Percentiles rank a stretch among this genome's conserved stretches.
These are phyloP conservation scores for Globisporangium uncinulatum DNA, from an alignment of 352 stramenopile species.

Conservation along the genomic window DNA sequence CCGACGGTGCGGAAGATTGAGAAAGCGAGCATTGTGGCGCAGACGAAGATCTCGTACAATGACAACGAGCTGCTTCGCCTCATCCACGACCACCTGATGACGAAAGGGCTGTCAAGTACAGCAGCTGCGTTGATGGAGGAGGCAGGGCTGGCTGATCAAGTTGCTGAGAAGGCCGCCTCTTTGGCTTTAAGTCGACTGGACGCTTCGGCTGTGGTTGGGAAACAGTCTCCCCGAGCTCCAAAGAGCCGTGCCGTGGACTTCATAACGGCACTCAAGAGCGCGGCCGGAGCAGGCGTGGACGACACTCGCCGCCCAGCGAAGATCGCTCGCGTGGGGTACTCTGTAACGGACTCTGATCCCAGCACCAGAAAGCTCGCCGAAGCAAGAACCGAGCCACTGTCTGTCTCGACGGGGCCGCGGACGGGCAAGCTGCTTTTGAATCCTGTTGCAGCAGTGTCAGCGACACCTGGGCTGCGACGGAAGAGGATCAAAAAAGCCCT, in stretches of 20 bases:
- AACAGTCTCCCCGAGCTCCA: conserved; percentile 8
- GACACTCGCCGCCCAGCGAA: conserved; percentile 14
- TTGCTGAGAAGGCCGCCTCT: conserved; percentile 2
- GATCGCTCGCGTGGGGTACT: conserved; percentile 7
- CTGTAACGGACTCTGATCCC: not conserved
- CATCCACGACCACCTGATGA: conserved; percentile 80
- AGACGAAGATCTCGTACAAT: conserved; percentile 85
- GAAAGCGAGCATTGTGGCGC: conserved; percentile 85
- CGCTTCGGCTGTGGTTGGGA: conserved; percentile 4
- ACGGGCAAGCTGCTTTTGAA: conserved; percentile 1
- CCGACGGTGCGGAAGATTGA: conserved; percentile 85
- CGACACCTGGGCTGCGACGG: conserved; percentile 12
- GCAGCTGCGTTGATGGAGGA: conserved; percentile 50
- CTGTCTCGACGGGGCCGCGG: not conserved
- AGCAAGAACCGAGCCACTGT: not conserved
- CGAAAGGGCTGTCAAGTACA: conserved; percentile 56
- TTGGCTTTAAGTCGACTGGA: conserved; percentile 13
- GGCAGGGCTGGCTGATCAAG: conserved; percentile 28
- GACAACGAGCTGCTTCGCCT: conserved; percentile 74
- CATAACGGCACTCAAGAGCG: not conserved
- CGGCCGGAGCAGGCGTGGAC: not conserved
- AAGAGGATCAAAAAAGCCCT: conserved; percentile 31
- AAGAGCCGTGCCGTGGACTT: conserved; percentile 3
- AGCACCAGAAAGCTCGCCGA: conserved; percentile 7
- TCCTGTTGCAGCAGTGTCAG: not conserved